Evolutionary conservation across 495 filamentous ascomycete species (phyloP).

Genomic region (Penicillium taxi): DNA sequence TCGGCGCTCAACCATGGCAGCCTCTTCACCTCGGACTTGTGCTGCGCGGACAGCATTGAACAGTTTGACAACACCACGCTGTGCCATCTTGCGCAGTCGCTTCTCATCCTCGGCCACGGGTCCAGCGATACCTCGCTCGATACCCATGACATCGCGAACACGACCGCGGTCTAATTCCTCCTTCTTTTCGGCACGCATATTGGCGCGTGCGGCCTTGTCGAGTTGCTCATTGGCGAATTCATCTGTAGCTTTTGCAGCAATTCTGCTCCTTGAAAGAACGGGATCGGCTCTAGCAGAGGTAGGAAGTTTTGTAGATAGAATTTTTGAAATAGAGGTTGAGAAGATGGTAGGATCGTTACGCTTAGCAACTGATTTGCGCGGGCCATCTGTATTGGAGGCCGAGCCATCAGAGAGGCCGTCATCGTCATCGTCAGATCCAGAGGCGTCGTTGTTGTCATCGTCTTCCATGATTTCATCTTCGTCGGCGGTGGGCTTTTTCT

Average conservation of each 20-base stretch:
- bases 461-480: constrained; percentile 30
- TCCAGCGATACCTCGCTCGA: constrained; percentile 37
- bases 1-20: constrained; percentile 55
- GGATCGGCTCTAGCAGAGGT: constrained; percentile 74
- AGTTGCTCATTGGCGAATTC: constrained; percentile 65
- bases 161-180: constrained; percentile 77
- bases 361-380: constrained; percentile 40
- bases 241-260: constrained; percentile 55
- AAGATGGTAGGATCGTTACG: constrained; percentile 88
- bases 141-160: constrained; percentile 71
- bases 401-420: constrained; percentile 21
- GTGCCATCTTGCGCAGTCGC: constrained; percentile 72
- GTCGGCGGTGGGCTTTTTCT: constrained; percentile 15
- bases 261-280: constrained; percentile 70
- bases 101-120: constrained; percentile 71
- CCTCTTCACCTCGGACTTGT: constrained; percentile 75
- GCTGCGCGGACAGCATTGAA: constrained; percentile 93
- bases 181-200: constrained; percentile 74
- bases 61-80: constrained; percentile 85
- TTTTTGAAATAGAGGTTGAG: constrained; percentile 83
- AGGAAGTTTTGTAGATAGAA: constrained; percentile 79
- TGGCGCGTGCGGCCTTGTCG: constrained; percentile 68
- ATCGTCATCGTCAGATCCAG: constrained; percentile 23
- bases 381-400: constrained; percentile 12
- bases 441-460: constrained; percentile 19